Base-by-base conservation (phyloP, 1,284 basidiomycete species). In the Ceratorhiza oryzae-sativae region DNA sequence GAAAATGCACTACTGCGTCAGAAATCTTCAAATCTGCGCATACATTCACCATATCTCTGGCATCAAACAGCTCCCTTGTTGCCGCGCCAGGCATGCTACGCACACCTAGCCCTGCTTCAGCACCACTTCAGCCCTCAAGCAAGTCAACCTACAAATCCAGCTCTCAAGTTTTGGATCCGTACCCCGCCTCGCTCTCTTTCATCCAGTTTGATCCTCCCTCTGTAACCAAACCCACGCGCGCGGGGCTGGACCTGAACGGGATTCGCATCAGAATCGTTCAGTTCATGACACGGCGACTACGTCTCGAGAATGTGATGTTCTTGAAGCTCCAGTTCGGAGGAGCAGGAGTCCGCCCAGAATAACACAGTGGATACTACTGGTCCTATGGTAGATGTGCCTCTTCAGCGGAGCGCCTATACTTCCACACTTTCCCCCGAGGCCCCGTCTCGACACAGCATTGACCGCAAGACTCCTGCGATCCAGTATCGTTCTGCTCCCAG, bases 21-120 rank as follows among this genome's bases (percentile, higher is more conserved):
- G 67, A 70, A 25, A 51, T 59, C 1, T 59, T 70, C 42, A 59
- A 70, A 58, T 34, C 30, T 12, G 55, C 67, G 67, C 67, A 70
- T 70, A 70, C 67, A 70, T 59, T 59, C 32, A 8, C 53, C 3
- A 10, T 51, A 8, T 8, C 23, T n/a, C 51, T 45, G 23, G 25
- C 36, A 25, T n/a, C 23, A 4, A 30, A 10, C 49, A 68, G 45
- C 4, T 30, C n/a, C 12, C 25, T 39, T 12, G 36, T 23, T 34
- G 36, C 18, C 36, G 25, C 10, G 2, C 36, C 41, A 3, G 3
- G 51, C 12, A 32, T 51, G 4, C 39, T 20, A 20, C 30, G 63
- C 6, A 18, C 27, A 4, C 18, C 30, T 12, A 18, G 15, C 2
- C 20, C 30, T 30, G 15, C 34, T 12, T 13, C 2, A 9, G 34